Conservation (phyloP, 2,329 filamentous ascomycete species). For the Penicillium paneum region DNA sequence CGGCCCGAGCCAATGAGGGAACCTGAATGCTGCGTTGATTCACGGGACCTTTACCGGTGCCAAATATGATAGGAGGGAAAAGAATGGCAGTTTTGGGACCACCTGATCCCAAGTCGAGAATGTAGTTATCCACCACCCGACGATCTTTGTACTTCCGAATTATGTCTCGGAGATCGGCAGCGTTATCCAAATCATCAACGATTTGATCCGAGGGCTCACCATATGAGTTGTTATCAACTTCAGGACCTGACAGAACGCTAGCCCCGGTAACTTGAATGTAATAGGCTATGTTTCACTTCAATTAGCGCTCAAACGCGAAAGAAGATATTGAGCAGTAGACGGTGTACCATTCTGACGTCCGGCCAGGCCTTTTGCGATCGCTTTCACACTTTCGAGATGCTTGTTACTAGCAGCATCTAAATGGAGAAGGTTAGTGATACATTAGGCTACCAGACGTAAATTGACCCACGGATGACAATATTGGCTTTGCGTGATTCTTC, state of each 20-base stretch:
- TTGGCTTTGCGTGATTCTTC: constrained; percentile 4
- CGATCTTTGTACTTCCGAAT: constrained; percentile 49
- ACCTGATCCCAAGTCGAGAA: constrained; percentile 48
- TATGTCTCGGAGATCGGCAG: constrained; percentile 32
- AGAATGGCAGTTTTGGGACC: constrained; percentile 58
- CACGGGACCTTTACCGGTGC: constrained; percentile 48
- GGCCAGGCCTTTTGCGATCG: constrained; percentile 2
- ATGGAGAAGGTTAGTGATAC: not conserved
- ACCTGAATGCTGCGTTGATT: constrained; percentile 54
- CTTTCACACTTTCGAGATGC: constrained; percentile 2
- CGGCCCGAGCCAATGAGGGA: constrained; percentile 42
- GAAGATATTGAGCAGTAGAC: not conserved
- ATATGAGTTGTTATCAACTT: constrained; percentile 32
- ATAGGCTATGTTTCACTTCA: not conserved
- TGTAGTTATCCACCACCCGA: constrained; percentile 64
- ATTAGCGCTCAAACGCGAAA: not conserved
- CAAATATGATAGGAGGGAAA: constrained; percentile 62
- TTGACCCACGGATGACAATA: constrained; percentile 4
- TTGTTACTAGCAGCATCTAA: constrained; percentile 7
- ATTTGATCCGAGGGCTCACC: constrained; percentile 30
- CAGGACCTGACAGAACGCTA: constrained; percentile 32
- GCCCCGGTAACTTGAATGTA: constrained; percentile 42
- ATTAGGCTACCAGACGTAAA: no score
- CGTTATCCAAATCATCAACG: constrained; percentile 38
- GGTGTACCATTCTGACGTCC: constrained; percentile 1